Conservation (phyloP, 129 eudicot genomes). For the Silybum marianum region DNA sequence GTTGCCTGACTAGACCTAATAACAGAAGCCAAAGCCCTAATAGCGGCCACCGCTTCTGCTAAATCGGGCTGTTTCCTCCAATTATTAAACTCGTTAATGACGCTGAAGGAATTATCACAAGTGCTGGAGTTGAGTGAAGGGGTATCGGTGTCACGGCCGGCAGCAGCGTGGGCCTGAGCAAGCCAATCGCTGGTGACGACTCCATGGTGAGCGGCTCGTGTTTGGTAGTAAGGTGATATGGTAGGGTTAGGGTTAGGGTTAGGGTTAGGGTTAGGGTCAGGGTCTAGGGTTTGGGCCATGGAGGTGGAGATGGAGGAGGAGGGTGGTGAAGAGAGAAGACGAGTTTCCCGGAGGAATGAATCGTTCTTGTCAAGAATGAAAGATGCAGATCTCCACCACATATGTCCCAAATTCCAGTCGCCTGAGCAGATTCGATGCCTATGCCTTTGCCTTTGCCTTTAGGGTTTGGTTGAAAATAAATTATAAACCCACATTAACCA, state of each 20-base stretch:
- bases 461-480: too few species aligned
- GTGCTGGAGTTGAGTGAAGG: constrained; percentile 21
- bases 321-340: constrained; percentile 33
- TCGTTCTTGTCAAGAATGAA: constrained; percentile 69
- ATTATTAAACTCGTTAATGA: constrained; percentile 61
- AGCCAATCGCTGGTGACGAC: constrained; percentile 84
- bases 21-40: constrained; percentile 90
- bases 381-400: constrained; percentile 80
- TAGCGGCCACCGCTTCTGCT: constrained; percentile 98
- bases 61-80: constrained; percentile 86
- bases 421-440: too few species aligned
- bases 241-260: constrained; percentile 37
- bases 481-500: too few species aligned
- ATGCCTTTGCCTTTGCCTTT: too few species aligned
- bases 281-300: constrained; percentile 53
- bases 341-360: constrained; percentile 35
- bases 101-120: constrained; percentile 39
- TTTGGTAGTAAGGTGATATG: constrained; percentile 77
- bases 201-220: constrained; percentile 76
- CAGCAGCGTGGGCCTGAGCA: constrained; percentile 80
- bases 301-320: constrained; percentile 39
- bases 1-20: constrained; percentile 80
- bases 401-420: constrained; percentile 4
- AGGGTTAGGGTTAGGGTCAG: constrained; percentile 29
- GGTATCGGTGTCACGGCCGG: constrained; percentile 21